A percentile compares a stretch with the other conserved stretches of the same genome.
These are phyloP conservation scores for Colletotrichum trifolii DNA, from an alignment of 2,329 filamentous ascomycete species.

Conservation along the genomic window DNA sequence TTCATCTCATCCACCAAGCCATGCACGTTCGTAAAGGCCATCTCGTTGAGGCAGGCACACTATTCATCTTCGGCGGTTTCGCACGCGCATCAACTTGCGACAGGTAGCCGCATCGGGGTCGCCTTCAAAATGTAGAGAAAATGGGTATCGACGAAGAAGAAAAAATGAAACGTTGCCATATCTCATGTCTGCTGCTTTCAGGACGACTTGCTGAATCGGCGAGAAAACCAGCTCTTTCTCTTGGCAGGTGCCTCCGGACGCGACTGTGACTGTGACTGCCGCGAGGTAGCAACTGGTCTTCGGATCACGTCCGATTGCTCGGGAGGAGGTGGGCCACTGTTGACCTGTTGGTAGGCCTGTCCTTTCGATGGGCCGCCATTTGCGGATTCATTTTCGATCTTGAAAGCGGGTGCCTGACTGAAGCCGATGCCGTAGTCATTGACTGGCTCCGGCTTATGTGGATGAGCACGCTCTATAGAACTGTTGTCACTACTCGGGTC, in stretches of 20 bases:
- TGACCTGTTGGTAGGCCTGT: conserved; percentile 16
- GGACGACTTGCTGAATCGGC: conserved; percentile 77
- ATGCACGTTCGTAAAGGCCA: neutral
- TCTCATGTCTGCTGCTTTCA: conserved; percentile 20
- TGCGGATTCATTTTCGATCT: conserved; percentile 42
- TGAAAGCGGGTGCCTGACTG: conserved; percentile 51
- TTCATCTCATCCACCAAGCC: neutral
- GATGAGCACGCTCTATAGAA: conserved; percentile 79
- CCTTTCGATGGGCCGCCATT: conserved; percentile 5
- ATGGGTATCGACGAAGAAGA: conserved; percentile 39
- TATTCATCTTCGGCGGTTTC: neutral
- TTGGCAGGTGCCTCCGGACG: conserved; percentile 67
- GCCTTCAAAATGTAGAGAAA: conserved; percentile 21
- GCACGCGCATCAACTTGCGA: conserved; percentile 6
- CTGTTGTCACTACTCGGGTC: conserved; percentile 95
- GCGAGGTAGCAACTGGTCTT: conserved; percentile 38
- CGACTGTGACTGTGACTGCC: conserved; percentile 39
- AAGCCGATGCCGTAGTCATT: conserved; percentile 76
- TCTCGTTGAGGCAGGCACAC: neutral
- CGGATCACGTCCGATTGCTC: conserved; percentile 38
- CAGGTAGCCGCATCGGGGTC: conserved; percentile 5
- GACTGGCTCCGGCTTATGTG: conserved; percentile 62
- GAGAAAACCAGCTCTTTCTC: conserved; percentile 90
- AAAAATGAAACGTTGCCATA: conserved; percentile 6
- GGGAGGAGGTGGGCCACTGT: conserved; percentile 12